These are phyloP conservation scores for Medicago ruthenica DNA, from an alignment of 306 rosid species.

Conservation along the genomic window DNA sequence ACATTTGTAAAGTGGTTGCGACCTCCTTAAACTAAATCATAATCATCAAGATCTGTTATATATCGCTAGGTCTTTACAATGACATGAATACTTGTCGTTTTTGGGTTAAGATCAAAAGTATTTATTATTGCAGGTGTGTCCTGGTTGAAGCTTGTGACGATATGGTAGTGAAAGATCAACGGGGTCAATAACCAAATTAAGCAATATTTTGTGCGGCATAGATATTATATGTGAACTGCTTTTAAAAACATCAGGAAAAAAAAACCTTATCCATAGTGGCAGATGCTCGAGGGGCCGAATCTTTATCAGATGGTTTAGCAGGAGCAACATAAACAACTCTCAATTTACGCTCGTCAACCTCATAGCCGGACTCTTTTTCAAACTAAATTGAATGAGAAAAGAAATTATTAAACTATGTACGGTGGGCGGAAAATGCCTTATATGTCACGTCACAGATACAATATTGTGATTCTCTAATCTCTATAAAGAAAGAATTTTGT, in stretches of 20 bases:
- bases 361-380: constrained; percentile 74
- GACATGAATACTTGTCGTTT: too few relatives aligned
- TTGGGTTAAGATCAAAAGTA: too few relatives aligned
- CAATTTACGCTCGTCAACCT: constrained; percentile 76
- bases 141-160: not conserved
- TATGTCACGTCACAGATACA: not conserved
- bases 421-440: too few relatives aligned
- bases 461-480: not conserved
- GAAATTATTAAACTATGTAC: too few relatives aligned
- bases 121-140: too few relatives aligned
- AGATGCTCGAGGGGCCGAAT: constrained; percentile 81
- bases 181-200: too few relatives aligned
- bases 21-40: too few relatives aligned
- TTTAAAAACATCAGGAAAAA: not conserved
- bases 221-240: constrained; percentile 3
- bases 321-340: constrained; percentile 48
- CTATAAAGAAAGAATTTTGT: not conserved
- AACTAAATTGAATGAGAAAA: constrained; percentile 62
- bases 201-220: not conserved
- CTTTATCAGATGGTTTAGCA: constrained; percentile 71
- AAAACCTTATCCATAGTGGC: not conserved
- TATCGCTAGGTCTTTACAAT: too few relatives aligned
- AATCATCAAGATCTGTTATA: too few relatives aligned
- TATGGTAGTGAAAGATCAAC: not conserved
- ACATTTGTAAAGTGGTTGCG: too few relatives aligned